These are phyloP conservation scores for Podosphaera fusca DNA, from an alignment of 2,329 filamentous ascomycete genomes.

Conservation along the genomic window DNA sequence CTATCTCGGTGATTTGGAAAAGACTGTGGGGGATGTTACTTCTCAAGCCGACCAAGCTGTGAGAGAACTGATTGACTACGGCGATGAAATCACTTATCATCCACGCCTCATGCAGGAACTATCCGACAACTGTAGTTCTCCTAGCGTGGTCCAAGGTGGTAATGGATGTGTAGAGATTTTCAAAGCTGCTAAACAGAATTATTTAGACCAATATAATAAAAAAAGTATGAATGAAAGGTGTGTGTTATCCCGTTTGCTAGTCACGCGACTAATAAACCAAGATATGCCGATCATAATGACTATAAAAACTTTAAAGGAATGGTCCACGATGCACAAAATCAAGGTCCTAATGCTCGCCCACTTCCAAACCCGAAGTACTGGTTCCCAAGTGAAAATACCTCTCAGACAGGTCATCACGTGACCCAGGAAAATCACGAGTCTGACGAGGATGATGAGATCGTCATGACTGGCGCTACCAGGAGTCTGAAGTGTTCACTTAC, in stretches of 20 bases:
- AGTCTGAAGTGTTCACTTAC: constrained; percentile 50
- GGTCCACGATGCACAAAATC: constrained; percentile 36
- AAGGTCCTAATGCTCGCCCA: constrained; percentile 26
- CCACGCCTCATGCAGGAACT: constrained; percentile 13
- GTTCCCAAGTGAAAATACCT: constrained; percentile 23
- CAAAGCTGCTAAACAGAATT: constrained; percentile 16
- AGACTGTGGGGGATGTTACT: constrained; percentile 27
- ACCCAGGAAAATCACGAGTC: constrained; percentile 1
- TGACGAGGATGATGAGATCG: constrained; percentile 38
- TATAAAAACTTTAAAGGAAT: constrained; percentile 37
- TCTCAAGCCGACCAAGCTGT: constrained; percentile 31
- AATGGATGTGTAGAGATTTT: constrained; percentile 18
- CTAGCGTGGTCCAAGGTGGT: constrained; percentile 6
- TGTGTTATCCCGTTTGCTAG: not conserved
- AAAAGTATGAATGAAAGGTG: constrained; percentile 21
- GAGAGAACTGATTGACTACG: constrained; percentile 32
- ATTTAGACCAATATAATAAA: constrained; percentile 16
- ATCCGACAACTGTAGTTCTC: constrained; percentile 9
- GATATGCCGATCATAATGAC: constrained; percentile 34
- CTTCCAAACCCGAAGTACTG: constrained; percentile 34
- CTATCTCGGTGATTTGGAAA: constrained; percentile 20
- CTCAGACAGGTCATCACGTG: not conserved
- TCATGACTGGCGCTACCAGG: constrained; percentile 37
- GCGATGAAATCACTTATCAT: constrained; percentile 20
- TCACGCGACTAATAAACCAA: constrained; percentile 5